Evolutionary conservation across 2,329 filamentous ascomycete species (phyloP), one percentile per base, ranked within the genome.

Genomic region (Daldinia sp.): DNA sequence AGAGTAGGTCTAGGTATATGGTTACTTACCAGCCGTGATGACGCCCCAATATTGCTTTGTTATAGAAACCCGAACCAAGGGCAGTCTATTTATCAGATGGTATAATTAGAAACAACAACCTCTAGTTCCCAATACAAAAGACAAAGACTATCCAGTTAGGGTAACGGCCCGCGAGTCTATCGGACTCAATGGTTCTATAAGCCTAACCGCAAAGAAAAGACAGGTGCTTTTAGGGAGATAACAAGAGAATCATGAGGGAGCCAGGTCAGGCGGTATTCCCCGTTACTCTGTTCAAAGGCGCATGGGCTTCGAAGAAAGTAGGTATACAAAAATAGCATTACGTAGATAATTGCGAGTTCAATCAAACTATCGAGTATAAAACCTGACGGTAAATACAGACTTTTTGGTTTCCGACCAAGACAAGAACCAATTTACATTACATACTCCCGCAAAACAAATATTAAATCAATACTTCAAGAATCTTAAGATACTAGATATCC

Each of bases 331-430:
- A 30, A 30, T 3, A 47, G 19, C 7, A 3, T 17, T 2, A 4
- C 7, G 11, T 5, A n/a, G 7, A 17, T 47, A 47, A 17, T 15
- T 15, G 6, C 11, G 15, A 25, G 5, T 13, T 25, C 6, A 11
- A n/a, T 11, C 3, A 47, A 7, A 27, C 15, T 4, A 13, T 23
- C 29, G 29, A 51, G 49, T 64, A 64, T 64, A 64, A 64, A 61
- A 48, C 4, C 37, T n/a, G 2, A n/a, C 10, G 10, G 27, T 27
- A 21, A 8, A 4, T 15, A 35, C 17, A 32, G 3, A 15, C 43
- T 30, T 21, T 27, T 17, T 19, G 8, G 23, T 19, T 15, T 19
- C 39, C 13, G 29, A 39, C 39, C 29, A 32, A 15, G 15, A 29
- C 32, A 30, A 50, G 25, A 41, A 57, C 15, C 25, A 29, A 9